These are phyloP conservation scores for Plantago coronopus DNA, from an alignment of 305 asterid species.

Conservation along the genomic window DNA sequence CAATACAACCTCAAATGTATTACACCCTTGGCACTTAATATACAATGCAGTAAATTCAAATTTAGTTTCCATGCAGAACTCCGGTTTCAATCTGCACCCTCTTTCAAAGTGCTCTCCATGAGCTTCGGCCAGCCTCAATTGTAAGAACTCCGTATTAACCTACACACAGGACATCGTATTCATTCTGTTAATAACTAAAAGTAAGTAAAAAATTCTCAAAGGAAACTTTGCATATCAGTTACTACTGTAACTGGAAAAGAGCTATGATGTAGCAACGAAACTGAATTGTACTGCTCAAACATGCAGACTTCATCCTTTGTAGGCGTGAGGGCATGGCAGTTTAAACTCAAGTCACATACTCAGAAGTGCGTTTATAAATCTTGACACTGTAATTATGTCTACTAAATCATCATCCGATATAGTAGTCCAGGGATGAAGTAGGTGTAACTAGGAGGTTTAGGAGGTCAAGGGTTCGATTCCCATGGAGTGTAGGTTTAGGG, in stretches of 20 bases:
- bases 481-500: no score
- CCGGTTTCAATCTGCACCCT: constrained; percentile 76
- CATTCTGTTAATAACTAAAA: background rate
- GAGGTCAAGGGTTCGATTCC: no score
- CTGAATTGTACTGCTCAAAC: background rate
- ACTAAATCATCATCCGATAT: no score
- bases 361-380: no score
- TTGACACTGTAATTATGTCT: no score
- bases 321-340: no score
- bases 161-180: constrained; percentile 22
- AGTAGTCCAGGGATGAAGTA: no score
- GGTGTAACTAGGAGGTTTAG: no score
- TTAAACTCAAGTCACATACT: no score
- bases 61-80: constrained; percentile 60
- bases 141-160: constrained; percentile 59
- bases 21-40: constrained; percentile 65
- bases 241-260: constrained; percentile 1
- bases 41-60: constrained; percentile 71
- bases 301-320: background rate
- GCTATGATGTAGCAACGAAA: background rate
- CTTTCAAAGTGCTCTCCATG: constrained; percentile 72
- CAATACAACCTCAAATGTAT: constrained; percentile 62
- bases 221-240: background rate
- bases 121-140: constrained; percentile 67
- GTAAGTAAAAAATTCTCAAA: background rate